Evolutionary conservation across 768 basidiomycete genomes (phyloP).

Genomic region (Russula virescens): DNA sequence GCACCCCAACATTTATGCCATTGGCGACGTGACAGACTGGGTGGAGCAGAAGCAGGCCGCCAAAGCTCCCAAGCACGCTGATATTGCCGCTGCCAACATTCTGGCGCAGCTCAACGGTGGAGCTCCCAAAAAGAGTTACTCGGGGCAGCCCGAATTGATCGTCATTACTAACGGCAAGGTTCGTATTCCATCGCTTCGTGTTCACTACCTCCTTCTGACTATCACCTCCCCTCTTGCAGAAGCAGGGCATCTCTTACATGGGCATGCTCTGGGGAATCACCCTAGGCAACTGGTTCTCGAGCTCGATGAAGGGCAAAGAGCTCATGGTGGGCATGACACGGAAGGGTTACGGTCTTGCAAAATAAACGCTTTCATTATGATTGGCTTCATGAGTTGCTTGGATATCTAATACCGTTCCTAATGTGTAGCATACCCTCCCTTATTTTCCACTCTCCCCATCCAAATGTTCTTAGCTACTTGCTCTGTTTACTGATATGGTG

Average conservation of each 20-base stretch:
- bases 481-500: background rate
- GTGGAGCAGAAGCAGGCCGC: slow-evolving; percentile 54
- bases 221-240: background rate
- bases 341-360: slow-evolving; percentile 13
- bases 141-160: slow-evolving; percentile 48
- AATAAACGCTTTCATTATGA: background rate
- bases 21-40: slow-evolving; percentile 61
- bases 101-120: slow-evolving; percentile 38
- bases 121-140: slow-evolving; percentile 37
- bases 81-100: slow-evolving; percentile 46
- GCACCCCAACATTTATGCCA: slow-evolving; percentile 54
- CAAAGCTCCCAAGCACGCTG: slow-evolving; percentile 42
- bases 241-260: slow-evolving; percentile 10
- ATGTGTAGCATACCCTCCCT: slow-evolving; percentile 11
- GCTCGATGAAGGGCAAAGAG: slow-evolving; percentile 19
- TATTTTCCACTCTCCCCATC: background rate
- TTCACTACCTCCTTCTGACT: background rate
- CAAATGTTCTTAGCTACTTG: background rate
- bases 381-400: background rate
- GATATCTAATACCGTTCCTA: slow-evolving; percentile 4
- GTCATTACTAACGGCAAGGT: slow-evolving; percentile 28
- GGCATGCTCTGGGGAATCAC: slow-evolving; percentile 21
- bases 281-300: slow-evolving; percentile 22
- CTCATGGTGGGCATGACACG: slow-evolving; percentile 15
- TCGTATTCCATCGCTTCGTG: background rate